A percentile compares a stretch with the other conserved stretches of the same genome.
Evolutionary conservation across 495 filamentous ascomycete species (phyloP).

Genomic region (Lentithecium fluviatile): DNA sequence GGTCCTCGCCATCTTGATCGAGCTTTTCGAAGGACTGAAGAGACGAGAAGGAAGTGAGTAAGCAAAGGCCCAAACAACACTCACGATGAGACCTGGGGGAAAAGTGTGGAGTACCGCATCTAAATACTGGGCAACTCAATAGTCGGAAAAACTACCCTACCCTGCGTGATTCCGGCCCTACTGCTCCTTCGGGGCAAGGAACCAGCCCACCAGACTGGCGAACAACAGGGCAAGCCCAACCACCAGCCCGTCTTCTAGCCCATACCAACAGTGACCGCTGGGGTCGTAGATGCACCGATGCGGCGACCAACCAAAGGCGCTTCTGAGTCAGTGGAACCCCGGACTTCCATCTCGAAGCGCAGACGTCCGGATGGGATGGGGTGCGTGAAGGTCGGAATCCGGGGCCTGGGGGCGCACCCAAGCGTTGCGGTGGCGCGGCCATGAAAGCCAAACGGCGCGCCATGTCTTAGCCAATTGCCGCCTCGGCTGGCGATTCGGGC

Average conservation of each 20-base stretch:
- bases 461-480: no score
- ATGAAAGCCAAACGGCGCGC: no score
- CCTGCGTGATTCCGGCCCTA: not conserved
- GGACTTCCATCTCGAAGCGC: not conserved
- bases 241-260: not conserved
- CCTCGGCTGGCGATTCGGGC: no score
- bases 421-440: no score
- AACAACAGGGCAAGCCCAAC: not conserved
- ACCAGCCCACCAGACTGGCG: not conserved
- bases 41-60: not conserved
- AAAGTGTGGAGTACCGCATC: not conserved
- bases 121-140: not conserved
- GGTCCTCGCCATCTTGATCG: not conserved
- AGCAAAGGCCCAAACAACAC: not conserved
- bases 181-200: not conserved
- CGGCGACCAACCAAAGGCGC: not conserved
- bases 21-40: not conserved
- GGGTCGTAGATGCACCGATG: not conserved
- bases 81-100: not conserved
- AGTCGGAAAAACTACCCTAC: not conserved
- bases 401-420: no score
- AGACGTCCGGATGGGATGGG: no score
- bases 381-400: no score
- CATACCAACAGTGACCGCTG: not conserved
- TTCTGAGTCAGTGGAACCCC: not conserved